A percentile compares a stretch with the other conserved stretches of the same genome.
These are phyloP conservation scores for Leccinum olivaceopallidum DNA, from an alignment of 768 basidiomycete genomes.

Conservation along the genomic window DNA sequence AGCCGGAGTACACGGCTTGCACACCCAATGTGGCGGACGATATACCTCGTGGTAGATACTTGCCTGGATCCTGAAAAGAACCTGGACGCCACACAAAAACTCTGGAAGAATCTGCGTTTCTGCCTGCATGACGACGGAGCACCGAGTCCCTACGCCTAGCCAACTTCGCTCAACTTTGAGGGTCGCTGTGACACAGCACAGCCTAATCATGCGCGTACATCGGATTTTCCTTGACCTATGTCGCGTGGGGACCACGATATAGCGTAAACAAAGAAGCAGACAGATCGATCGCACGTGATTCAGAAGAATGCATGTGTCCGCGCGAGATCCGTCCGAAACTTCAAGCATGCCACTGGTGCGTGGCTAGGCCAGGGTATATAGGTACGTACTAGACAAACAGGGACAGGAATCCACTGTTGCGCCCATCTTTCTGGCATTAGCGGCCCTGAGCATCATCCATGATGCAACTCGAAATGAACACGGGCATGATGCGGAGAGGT, in stretches of 20 bases:
- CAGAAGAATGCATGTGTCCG: no score
- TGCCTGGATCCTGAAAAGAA: not conserved
- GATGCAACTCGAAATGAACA: not conserved
- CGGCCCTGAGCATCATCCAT: not conserved
- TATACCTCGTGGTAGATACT: not conserved
- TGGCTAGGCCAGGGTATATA: not conserved
- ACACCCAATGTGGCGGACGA: not conserved
- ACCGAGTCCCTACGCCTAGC: not conserved
- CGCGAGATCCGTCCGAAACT: not conserved
- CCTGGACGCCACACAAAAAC: not conserved
- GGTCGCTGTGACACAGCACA: not conserved
- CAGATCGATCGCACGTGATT: no score
- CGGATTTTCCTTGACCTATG: not conserved
- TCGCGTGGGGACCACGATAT: not conserved
- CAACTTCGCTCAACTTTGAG: not conserved
- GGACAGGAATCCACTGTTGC: not conserved
- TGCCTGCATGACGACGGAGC: not conserved
- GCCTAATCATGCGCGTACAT: not conserved
- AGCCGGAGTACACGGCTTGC: not conserved
- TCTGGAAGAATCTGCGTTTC: not conserved
- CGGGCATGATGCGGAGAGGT: not conserved
- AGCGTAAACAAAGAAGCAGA: no score
- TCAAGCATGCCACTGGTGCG: not conserved
- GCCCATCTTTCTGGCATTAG: not conserved
- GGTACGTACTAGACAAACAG: not conserved